These are phyloP conservation scores for Plasmodium ovale DNA, from an alignment of 169 alveolate species.

Conservation along the genomic window DNA sequence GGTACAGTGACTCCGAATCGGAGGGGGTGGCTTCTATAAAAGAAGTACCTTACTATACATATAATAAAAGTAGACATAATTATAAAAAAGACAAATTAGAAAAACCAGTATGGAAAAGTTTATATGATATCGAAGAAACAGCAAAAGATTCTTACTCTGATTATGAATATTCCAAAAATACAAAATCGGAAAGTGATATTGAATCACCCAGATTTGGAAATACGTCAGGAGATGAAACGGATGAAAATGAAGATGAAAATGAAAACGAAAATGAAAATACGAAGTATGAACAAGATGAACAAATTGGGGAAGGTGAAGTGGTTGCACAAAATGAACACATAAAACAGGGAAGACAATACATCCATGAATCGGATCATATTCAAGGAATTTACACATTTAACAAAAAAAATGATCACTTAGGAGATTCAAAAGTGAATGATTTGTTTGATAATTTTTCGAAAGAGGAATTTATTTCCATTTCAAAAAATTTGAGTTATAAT, in stretches of 20 bases:
- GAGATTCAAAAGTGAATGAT: neutral
- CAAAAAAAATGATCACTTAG: conserved; percentile 7
- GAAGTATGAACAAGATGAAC: neutral
- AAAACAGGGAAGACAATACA: neutral
- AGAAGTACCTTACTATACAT: conserved; percentile 60
- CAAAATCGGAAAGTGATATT: conserved; percentile 13
- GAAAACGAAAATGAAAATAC: conserved; percentile 8
- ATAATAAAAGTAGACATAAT: conserved; percentile 16
- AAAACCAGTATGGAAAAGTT: conserved; percentile 70
- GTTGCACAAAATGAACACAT: conserved; percentile 7
- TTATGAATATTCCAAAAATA: conserved; percentile 53
- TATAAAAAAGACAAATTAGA: conserved; percentile 63
- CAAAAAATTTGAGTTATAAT: conserved; percentile 23
- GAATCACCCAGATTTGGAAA: conserved; percentile 74
- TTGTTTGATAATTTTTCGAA: neutral
- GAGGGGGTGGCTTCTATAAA: conserved; percentile 74
- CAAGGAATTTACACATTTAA: conserved; percentile 2
- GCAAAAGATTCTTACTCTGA: conserved; percentile 64
- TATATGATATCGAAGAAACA: conserved; percentile 65
- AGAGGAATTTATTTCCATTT: conserved; percentile 3
- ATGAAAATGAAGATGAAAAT: neutral
- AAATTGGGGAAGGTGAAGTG: too few species aligned
- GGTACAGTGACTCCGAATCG: conserved; percentile 74
- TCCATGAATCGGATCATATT: neutral
- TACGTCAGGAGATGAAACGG: conserved; percentile 32